phyloP scores from a whole-genome alignment of 1,284 basidiomycete species.

The Microbotryum saponariae region DNA sequence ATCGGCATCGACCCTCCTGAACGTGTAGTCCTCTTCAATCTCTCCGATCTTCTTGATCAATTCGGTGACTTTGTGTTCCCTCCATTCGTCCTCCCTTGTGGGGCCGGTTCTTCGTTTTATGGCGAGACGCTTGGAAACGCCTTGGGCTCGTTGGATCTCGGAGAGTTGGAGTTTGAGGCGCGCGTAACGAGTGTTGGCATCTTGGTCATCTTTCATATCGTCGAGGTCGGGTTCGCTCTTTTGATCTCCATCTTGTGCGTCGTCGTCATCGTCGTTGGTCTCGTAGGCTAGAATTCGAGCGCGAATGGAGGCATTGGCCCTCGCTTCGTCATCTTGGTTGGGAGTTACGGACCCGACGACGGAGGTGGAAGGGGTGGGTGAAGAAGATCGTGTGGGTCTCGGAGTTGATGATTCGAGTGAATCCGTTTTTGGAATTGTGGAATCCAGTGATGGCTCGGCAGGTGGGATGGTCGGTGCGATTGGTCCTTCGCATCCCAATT shows the following conservation, averaged over 20 bases:
- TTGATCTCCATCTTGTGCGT: slow-evolving; percentile 9
- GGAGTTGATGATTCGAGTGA: background rate
- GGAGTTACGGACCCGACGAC: background rate
- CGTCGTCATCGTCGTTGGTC: slow-evolving; percentile 16
- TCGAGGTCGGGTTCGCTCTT: slow-evolving; percentile 25
- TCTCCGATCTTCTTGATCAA: slow-evolving; percentile 51
- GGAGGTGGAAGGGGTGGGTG: background rate
- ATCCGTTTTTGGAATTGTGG: no score
- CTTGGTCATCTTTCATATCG: background rate
- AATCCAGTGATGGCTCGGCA: background rate
- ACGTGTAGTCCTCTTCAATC: slow-evolving; percentile 26
- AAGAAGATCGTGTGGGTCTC: background rate
- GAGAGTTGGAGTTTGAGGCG: slow-evolving; percentile 26
- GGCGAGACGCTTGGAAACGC: slow-evolving; percentile 31
- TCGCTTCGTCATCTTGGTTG: background rate
- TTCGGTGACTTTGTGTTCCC: slow-evolving; percentile 50
- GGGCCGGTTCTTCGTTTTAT: slow-evolving; percentile 25
- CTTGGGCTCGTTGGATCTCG: slow-evolving; percentile 31
- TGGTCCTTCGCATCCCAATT: slow-evolving; percentile 43
- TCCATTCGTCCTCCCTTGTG: slow-evolving; percentile 39
- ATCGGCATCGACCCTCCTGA: slow-evolving; percentile 50
- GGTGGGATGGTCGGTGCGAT: background rate
- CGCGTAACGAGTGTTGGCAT: slow-evolving; percentile 33
- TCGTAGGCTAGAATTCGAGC: slow-evolving; percentile 27
- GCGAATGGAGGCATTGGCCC: slow-evolving; percentile 7